Evolutionary conservation across 768 basidiomycete genomes (phyloP).

Genomic region (Suillus placidus): DNA sequence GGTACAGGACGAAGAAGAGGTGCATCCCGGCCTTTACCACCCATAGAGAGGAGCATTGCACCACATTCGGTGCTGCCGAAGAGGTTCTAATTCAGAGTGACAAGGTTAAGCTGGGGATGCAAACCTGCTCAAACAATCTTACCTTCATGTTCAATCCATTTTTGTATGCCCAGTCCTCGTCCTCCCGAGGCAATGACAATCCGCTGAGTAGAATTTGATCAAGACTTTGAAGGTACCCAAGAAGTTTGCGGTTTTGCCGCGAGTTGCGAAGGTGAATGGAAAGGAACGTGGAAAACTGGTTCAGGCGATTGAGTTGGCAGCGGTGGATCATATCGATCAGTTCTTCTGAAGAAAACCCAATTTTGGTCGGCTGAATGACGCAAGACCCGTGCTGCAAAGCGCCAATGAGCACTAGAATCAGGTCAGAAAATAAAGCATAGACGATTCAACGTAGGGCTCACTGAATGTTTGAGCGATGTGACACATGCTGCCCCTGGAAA

Average conservation of each 20-base stretch:
- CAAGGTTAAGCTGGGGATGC: conserved; percentile 17
- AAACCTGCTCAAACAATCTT: conserved; percentile 18
- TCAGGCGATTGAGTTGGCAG: conserved; percentile 72
- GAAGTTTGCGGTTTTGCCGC: conserved; percentile 59
- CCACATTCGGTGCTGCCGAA: conserved; percentile 85
- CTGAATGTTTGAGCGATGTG: conserved; percentile 80
- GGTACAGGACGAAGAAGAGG: conserved; percentile 60
- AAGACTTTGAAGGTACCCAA: conserved; percentile 55
- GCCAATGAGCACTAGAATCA: conserved; percentile 64
- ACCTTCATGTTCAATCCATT: conserved; percentile 68
- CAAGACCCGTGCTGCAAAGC: conserved; percentile 73
- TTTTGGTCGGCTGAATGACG: conserved; percentile 67
- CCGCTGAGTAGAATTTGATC: conserved; percentile 71
- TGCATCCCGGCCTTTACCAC: conserved; percentile 52
- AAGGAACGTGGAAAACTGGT: conserved; percentile 75
- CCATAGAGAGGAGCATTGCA: conserved; percentile 65
- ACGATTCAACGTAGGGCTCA: conserved; percentile 41
- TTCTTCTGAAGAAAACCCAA: conserved; percentile 69
- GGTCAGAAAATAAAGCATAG: conserved; percentile 24
- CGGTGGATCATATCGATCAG: conserved; percentile 69
- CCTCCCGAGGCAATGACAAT: conserved; percentile 62
- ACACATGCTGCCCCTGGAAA: conserved; percentile 77
- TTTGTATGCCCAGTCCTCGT: conserved; percentile 70
- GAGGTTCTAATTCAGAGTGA: conserved; percentile 54
- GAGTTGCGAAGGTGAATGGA: conserved; percentile 62